Evolutionary conservation across 768 basidiomycete species (phyloP), one percentile per base, ranked within the genome.

Genomic region (Tylopilus rubrobrunneus): DNA sequence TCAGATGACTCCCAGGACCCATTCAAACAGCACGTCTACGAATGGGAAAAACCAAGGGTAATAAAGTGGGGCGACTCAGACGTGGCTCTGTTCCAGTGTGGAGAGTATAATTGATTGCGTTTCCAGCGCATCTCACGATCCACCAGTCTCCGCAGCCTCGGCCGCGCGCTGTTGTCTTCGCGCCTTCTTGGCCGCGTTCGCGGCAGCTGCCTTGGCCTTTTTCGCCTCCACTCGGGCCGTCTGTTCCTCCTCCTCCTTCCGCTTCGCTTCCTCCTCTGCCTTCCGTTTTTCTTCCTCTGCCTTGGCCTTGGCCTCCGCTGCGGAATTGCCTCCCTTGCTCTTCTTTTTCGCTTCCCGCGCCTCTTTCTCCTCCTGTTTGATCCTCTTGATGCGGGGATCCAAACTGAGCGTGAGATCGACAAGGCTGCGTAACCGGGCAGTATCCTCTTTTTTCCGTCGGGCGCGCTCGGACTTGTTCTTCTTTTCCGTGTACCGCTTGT

Each of bases 401-500:
- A 85, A 71, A 59, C 76, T 78, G 64, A 97, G 81, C 23, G 91
- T 83, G 52, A 87, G 74, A 75, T 98, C 96, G 47, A 99, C 93
- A 25, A 99, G 76, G 27, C 76, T 76, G 49, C 96, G 86, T 28
- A 98, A 72, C 62, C 94, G 89, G 12, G 92, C 87, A 43, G 83
- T 98, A 73, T 99, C 96, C 62, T 97, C 96, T 79, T 97, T 97
- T 79, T 99, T 99, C 69, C 92, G 79, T 53, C 93, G 82, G 12
- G 93, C 91, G 33, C 96, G 93, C 74, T 99, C 96, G 6, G 90
- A 74, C 74, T 97, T 98, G 84, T 99, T 99, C 81, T 99, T 99
- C 80, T 98, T 98, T 75, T 98, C 96, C 17, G 92, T 94, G 75
- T 95, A 97, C 29, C 96, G 88, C 74, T 98, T 98, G 71, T 99